phyloP scores from a whole-genome alignment of 805 yeast genomes.

The Metschnikowia peoriensis region DNA sequence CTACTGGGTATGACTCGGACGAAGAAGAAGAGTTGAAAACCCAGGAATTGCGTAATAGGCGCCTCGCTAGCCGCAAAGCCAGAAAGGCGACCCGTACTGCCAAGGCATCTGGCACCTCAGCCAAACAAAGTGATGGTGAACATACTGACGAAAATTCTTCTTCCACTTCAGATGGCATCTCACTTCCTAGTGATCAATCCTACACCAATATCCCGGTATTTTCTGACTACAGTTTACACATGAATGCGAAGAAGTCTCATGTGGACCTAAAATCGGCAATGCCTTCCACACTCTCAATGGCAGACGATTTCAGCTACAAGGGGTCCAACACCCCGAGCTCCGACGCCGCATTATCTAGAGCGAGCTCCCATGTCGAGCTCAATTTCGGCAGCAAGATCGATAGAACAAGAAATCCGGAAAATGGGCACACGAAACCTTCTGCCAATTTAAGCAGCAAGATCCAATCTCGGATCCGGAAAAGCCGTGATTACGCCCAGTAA shows the following conservation, averaged over 20 bases:
- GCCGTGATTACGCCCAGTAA: conserved; percentile 22
- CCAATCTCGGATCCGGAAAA: conserved; percentile 35
- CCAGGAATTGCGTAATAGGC: conserved; percentile 44
- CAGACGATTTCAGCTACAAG: conserved; percentile 29
- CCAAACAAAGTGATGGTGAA: conserved; percentile 19
- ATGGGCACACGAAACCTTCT: conserved; percentile 3
- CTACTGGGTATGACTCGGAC: conserved; percentile 38
- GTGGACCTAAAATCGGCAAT: conserved; percentile 17
- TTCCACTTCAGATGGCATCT: conserved; percentile 57
- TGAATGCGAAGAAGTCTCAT: conserved; percentile 20
- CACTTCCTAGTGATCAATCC: conserved; percentile 61
- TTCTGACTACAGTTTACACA: conserved; percentile 46
- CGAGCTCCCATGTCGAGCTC: conserved; percentile 31
- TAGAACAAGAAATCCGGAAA: conserved; percentile 1
- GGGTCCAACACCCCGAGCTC: conserved; percentile 10
- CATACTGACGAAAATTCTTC: conserved; percentile 25
- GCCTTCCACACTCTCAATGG: conserved; percentile 30
- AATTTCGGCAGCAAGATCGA: conserved; percentile 23
- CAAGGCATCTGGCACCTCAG: conserved; percentile 5
- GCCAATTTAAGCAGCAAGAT: conserved; percentile 31
- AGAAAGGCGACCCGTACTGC: conserved; percentile 14
- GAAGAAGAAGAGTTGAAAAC: conserved; percentile 52
- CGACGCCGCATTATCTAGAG: conserved; percentile 20
- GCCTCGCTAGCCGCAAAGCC: conserved; percentile 30
- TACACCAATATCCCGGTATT: conserved; percentile 65